Base-by-base conservation (phyloP, 179 eudicot genomes). In the Patellifolia procumbens region DNA sequence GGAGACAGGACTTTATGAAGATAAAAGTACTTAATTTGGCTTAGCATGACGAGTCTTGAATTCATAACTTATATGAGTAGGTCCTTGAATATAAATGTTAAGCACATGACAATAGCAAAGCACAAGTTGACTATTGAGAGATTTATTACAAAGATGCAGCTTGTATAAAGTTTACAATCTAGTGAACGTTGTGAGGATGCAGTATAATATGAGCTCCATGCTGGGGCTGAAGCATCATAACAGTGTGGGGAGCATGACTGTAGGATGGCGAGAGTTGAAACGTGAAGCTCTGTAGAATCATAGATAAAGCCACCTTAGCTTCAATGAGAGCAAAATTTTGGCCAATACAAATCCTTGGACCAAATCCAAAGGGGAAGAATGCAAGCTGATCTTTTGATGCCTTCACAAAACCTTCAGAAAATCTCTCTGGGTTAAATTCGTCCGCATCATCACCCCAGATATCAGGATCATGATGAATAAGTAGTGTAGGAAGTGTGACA, bases 191-290 rank as follows among this genome's bases (percentile, higher is more conserved):
- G 24, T 7, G 72, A 75, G 72, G 69, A 24, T 80, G 81, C 26
- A 87, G 74, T 7, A 68, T 74, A 52, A 87, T 48, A 35, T 79
- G 89, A 81, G 91, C 89, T 78, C 86, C 91, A 82, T 88, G 86
- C 67, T 86, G 89, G 13, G 89, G 89, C 61, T 86, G 91, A 79
- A 88, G 88, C 78, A 84, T 83, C 82, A 85, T 80, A 22, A 81
- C 86, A 35, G 87, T 85, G 65, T 85, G 66, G 48, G 88, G 91
- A 67, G 88, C 88, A 83, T 88, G 89, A 75, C 72, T 66, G 70
- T 86, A 88, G 39, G 89, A 83, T 48, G 83, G 82, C 20, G 88
- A 85, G 59, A 83, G 83, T 68, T 85, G 69, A 28, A 88, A 76
- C 0, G 84, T 76, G 80, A 88, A 88, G 29, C 79, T 74, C 68